Base-by-base conservation (phyloP, 2,329 filamentous ascomycete genomes). In the Claviceps citrina region DNA sequence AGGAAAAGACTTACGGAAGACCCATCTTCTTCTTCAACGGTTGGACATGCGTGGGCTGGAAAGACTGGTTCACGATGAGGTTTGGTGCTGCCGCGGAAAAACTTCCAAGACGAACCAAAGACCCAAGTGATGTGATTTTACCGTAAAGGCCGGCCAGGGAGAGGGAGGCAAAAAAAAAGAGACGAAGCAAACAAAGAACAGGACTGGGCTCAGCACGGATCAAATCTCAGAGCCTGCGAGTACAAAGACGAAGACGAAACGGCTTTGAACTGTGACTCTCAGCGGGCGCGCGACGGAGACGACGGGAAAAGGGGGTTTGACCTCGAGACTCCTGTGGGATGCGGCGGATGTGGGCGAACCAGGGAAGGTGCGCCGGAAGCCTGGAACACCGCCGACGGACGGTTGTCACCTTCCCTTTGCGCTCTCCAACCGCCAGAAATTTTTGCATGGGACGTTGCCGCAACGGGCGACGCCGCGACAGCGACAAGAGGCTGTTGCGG, bases 1-100 rank as follows among this genome's bases (percentile, higher is more conserved):
- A 22, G 34, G 9, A 46, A 42, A 45, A 44, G 43, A 64, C 65
- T 65, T 62, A 68, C 65, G 64, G 65, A 38, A 67, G 64, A 51
- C 65, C 65, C 65, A 68, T 68, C 38, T 33, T 51, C 49, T n/a
- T 8, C 8, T 24, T 24, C 22, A n/a, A n/a, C n/a, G n/a, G n/a
- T n/a, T n/a, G n/a, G n/a, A n/a, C n/a, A n/a, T n/a, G n/a, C 15
- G 19, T 30, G 10, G 33, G 4, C 9, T 5, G 34, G 13, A 13
- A 31, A 40, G 4, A 31, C n/a, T 31, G 13, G 15, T 31, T 15
- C 28, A 15, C 28, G 39, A 24, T 13, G 12, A 25, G 18, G 15
- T 6, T 22, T n/a, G 28, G 13, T 13, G 31, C 7, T 19, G 30
- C 13, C 12, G 32, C 33, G 31, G 20, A 35, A 35, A 31, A 36